A percentile compares a stretch with the other conserved stretches of the same genome.
Conservation (phyloP, 257 asterid genomes). For the Oldenlandia corymbosa region DNA sequence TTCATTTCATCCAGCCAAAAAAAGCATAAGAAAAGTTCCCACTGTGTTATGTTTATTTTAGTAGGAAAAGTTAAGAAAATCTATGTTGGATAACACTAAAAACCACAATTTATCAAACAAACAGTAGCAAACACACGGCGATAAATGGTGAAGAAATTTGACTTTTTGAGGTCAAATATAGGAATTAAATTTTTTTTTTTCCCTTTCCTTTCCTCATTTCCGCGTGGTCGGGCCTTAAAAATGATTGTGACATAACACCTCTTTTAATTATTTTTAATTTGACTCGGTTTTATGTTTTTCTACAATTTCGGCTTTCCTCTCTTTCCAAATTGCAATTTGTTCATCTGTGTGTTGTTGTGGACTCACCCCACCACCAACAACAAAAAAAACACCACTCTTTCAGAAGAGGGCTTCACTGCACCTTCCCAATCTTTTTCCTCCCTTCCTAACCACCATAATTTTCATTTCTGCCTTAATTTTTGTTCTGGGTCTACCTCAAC, state of each 20-base stretch:
- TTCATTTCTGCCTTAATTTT: not conserved
- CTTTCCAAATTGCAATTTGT: not conserved
- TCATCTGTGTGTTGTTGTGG: no score
- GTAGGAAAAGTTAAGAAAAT: no score
- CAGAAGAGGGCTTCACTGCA: slow-evolving; percentile 5
- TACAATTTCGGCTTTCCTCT: slow-evolving; percentile 6
- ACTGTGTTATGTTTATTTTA: no score
- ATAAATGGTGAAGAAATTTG: no score
- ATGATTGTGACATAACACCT: slow-evolving; percentile 43
- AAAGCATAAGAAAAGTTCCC: no score
- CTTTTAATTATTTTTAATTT: not conserved
- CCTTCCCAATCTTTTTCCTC: slow-evolving; percentile 16
- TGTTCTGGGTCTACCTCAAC: not conserved
- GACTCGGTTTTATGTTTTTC: not conserved
- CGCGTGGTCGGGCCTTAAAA: slow-evolving; percentile 59
- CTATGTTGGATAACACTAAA: no score
- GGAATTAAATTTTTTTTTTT: slow-evolving; percentile 26
- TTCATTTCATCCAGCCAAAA: no score
- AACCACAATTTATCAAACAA: no score
- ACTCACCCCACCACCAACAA: slow-evolving; percentile 8
- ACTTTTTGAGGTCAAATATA: slow-evolving; percentile 43
- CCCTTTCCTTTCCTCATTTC: no score
- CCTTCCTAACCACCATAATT: not conserved
- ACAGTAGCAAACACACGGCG: no score
- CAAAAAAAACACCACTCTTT: slow-evolving; percentile 8